Conservation (phyloP, 441 rosid genomes). For the Gossypium aridum region DNA sequence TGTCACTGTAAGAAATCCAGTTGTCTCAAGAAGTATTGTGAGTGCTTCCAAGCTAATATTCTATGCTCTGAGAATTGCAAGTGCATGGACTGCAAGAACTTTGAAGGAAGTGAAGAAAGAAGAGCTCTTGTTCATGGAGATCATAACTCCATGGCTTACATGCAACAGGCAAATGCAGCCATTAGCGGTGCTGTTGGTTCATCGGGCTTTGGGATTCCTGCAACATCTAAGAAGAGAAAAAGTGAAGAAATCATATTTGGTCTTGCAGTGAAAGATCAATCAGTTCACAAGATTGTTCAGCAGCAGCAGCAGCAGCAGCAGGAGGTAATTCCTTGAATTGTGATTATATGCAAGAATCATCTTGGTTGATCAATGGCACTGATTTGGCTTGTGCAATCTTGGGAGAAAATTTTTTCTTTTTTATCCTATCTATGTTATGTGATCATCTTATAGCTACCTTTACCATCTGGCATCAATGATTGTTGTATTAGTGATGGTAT, state of each 20-base stretch:
- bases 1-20: conserved; percentile 93
- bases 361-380: not conserved
- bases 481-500: not conserved
- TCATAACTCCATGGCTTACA: conserved; percentile 49
- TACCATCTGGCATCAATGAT: not conserved
- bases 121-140: conserved; percentile 60
- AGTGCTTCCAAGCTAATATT: conserved; percentile 88
- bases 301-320: conserved; percentile 6
- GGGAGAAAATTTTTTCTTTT: not conserved
- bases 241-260: conserved; percentile 33
- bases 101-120: conserved; percentile 88
- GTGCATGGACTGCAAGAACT: conserved; percentile 94
- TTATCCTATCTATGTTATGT: not conserved
- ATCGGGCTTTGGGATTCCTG: conserved; percentile 50
- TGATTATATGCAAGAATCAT: conserved; percentile 3
- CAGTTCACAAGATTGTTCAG: conserved; percentile 20
- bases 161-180: conserved; percentile 93
- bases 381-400: not conserved
- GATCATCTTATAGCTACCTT: not conserved
- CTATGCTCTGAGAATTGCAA: conserved; percentile 91
- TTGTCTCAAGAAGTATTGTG: conserved; percentile 95
- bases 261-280: conserved; percentile 26
- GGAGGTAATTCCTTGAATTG: conserved; percentile 33
- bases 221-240: conserved; percentile 51
- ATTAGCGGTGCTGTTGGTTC: conserved; percentile 73